A percentile compares a stretch with the other conserved stretches of the same genome.
phyloP scores from a whole-genome alignment of 805 yeast genomes.

The Metschnikowia hibisci region DNA sequence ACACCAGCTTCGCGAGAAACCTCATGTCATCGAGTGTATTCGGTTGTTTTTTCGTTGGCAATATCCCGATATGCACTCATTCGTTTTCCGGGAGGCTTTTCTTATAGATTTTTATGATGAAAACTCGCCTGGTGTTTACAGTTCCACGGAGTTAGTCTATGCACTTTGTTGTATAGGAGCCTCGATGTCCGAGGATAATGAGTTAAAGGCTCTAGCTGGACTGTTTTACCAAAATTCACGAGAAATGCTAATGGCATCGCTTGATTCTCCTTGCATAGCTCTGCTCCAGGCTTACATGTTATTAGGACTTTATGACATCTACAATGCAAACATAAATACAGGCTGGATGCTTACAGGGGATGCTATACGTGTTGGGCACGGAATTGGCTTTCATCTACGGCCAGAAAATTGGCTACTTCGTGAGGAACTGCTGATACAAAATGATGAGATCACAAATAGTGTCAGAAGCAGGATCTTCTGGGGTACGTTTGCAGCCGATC shows the following conservation, averaged over 20 bases:
- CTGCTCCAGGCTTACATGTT: constrained; percentile 15
- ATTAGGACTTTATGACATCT: constrained; percentile 14
- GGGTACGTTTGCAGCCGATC: constrained; percentile 15
- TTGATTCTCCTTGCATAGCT: constrained; percentile 12
- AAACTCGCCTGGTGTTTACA: constrained; percentile 9
- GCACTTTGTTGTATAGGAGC: constrained; percentile 14
- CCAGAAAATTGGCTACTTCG: constrained; percentile 11
- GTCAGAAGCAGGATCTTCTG: constrained; percentile 15
- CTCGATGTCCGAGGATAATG: constrained; percentile 8
- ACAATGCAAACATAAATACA: constrained; percentile 12
- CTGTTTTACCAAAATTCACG: constrained; percentile 8
- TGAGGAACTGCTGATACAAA: not conserved
- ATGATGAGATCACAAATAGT: constrained; percentile 6
- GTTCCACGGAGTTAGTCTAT: constrained; percentile 12
- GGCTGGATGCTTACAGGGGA: constrained; percentile 16
- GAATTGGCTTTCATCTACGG: constrained; percentile 13
- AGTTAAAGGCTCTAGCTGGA: constrained; percentile 4
- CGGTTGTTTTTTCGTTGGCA: constrained; percentile 15
- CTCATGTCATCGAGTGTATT: constrained; percentile 10
- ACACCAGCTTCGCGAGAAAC: constrained; percentile 8
- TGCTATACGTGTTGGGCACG: constrained; percentile 14
- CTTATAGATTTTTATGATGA: constrained; percentile 14
- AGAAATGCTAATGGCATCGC: constrained; percentile 9
- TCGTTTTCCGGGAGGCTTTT: constrained; percentile 16
- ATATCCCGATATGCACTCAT: constrained; percentile 17